Conservation (phyloP, 306 rosid genomes). For the Cucurbita ficifolia region DNA sequence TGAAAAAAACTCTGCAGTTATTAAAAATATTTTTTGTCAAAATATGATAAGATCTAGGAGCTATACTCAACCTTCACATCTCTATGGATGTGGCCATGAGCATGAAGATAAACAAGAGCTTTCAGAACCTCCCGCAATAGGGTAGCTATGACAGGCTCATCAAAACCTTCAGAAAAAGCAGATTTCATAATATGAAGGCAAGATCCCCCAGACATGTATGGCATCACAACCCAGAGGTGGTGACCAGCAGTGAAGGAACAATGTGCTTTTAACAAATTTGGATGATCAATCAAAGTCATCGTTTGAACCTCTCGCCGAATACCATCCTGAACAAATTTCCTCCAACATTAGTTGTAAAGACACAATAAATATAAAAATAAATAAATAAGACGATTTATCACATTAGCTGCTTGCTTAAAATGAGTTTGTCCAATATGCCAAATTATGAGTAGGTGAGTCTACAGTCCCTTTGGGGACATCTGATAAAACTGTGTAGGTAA, state of each 20-base stretch:
- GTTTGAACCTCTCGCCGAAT: slow-evolving; percentile 80
- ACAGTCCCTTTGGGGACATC: background rate
- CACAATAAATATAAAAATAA: background rate
- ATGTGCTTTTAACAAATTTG: slow-evolving; percentile 66
- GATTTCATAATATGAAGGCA: slow-evolving; percentile 91
- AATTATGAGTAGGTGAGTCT: too few species aligned
- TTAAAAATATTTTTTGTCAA: background rate
- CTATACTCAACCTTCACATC: slow-evolving; percentile 59
- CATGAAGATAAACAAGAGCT: slow-evolving; percentile 79
- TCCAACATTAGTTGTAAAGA: background rate
- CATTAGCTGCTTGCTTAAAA: background rate
- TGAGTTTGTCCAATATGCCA: background rate
- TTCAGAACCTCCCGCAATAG: slow-evolving; percentile 62
- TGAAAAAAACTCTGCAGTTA: background rate
- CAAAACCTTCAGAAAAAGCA: slow-evolving; percentile 66
- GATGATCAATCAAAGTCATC: slow-evolving; percentile 76
- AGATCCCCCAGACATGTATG: slow-evolving; percentile 89
- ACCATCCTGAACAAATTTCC: slow-evolving; percentile 50
- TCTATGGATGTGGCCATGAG: slow-evolving; percentile 85
- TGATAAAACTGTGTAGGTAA: background rate
- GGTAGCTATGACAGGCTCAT: slow-evolving; percentile 63
- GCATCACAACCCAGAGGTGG: slow-evolving; percentile 94
- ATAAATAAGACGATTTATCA: background rate
- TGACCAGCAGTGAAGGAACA: slow-evolving; percentile 74
- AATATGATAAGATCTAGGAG: background rate